Conservation (phyloP, 208 protist genomes). For the Herpetomonas samuelpessoai region DNA sequence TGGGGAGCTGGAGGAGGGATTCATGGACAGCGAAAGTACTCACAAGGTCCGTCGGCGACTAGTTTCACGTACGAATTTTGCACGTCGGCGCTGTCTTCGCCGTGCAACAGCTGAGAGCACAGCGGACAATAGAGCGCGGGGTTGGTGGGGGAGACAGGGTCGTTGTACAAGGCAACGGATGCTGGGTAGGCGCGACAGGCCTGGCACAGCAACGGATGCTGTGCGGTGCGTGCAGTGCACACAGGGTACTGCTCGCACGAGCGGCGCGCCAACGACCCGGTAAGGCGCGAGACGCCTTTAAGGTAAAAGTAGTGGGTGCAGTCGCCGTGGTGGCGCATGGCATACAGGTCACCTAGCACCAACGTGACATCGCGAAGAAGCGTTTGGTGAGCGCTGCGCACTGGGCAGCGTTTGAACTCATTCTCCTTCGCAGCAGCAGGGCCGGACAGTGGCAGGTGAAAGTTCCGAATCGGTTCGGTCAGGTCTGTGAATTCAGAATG, state of each 20-base stretch:
- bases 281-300: slow-evolving; percentile 32
- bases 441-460: not conserved
- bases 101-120: slow-evolving; percentile 72
- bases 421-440: slow-evolving; percentile 13
- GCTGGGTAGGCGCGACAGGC: slow-evolving; percentile 62
- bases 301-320: slow-evolving; percentile 85
- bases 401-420: slow-evolving; percentile 56
- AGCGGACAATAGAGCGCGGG: slow-evolving; percentile 61
- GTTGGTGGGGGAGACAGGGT: slow-evolving; percentile 39
- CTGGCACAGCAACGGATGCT: slow-evolving; percentile 41
- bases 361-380: slow-evolving; percentile 68
- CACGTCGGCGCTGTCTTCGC: too few relatives aligned
- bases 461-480: not conserved
- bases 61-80: too few relatives aligned
- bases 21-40: too few relatives aligned
- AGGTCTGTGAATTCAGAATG: slow-evolving; percentile 21
- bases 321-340: slow-evolving; percentile 57
- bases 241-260: slow-evolving; percentile 43
- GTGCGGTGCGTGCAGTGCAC: slow-evolving; percentile 35
- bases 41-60: too few relatives aligned
- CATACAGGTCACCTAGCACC: slow-evolving; percentile 59
- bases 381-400: slow-evolving; percentile 54
- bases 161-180: slow-evolving; percentile 59
- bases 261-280: slow-evolving; percentile 26
- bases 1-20: too few relatives aligned